Evolutionary conservation across 305 asterid species (phyloP).

Genomic region (Plantago lanceolata): DNA sequence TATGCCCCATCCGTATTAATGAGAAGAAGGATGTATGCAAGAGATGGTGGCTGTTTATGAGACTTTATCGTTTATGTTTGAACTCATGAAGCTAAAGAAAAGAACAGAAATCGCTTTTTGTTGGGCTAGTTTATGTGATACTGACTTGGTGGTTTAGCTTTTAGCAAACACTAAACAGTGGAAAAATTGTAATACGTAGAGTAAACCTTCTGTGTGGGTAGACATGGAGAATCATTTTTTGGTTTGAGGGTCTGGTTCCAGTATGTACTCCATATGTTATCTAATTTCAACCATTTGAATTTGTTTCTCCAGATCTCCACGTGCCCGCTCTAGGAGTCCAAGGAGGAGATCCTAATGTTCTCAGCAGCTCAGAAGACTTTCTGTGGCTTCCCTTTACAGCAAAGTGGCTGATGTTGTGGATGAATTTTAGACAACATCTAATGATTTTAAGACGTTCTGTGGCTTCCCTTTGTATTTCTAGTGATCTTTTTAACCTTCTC

Average conservation of each 20-base stretch:
- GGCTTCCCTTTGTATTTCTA: not conserved
- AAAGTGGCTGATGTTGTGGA: slow-evolving; percentile 25
- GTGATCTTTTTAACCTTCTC: not conserved
- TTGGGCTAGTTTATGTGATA: too few species aligned
- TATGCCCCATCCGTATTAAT: too few species aligned
- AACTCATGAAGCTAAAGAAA: not conserved
- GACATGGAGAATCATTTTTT: not conserved
- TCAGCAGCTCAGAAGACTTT: slow-evolving; percentile 4
- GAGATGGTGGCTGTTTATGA: too few species aligned
- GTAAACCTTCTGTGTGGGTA: not conserved
- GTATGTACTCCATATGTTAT: not conserved
- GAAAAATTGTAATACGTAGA: too few species aligned
- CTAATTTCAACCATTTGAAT: slow-evolving; percentile 1
- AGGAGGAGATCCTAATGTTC: slow-evolving; percentile 63
- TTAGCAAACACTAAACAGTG: too few species aligned
- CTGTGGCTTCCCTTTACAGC: slow-evolving; percentile 26
- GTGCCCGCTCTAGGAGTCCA: slow-evolving; percentile 90
- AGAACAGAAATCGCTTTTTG: not conserved
- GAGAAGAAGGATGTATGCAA: too few species aligned
- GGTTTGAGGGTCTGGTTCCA: not conserved
- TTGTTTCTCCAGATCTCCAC: slow-evolving; percentile 63
- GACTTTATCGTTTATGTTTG: not conserved
- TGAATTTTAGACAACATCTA: slow-evolving; percentile 20
- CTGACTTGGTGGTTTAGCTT: too few species aligned
- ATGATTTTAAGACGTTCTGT: slow-evolving; percentile 16